Conservation (phyloP, 2,329 filamentous ascomycete species). For the Neofusicoccum parvum region DNA sequence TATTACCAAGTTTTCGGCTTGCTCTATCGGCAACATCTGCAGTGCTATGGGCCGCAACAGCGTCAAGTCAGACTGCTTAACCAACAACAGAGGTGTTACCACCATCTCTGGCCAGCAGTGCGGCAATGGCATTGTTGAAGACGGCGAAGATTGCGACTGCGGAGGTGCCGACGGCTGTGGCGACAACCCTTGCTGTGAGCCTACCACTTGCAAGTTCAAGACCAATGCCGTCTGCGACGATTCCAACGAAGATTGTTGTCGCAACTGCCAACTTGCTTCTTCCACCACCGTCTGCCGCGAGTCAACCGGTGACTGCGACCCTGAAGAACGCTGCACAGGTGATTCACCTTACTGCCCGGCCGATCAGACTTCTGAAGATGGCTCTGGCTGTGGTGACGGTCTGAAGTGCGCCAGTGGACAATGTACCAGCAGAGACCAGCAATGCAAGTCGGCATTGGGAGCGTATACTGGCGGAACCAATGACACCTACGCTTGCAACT, state of each 20-base stretch:
- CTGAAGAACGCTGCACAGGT: slow-evolving; percentile 80
- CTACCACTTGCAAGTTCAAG: slow-evolving; percentile 84
- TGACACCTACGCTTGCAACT: slow-evolving; percentile 76
- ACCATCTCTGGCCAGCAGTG: slow-evolving; percentile 84
- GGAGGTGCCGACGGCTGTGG: slow-evolving; percentile 74
- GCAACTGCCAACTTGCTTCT: slow-evolving; percentile 67
- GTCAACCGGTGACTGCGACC: slow-evolving; percentile 81
- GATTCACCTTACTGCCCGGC: slow-evolving; percentile 70
- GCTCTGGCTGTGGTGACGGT: slow-evolving; percentile 68
- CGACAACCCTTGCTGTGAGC: slow-evolving; percentile 79
- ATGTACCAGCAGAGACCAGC: slow-evolving; percentile 87
- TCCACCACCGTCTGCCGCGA: slow-evolving; percentile 75
- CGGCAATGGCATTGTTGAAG: slow-evolving; percentile 95
- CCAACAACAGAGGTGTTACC: slow-evolving; percentile 80
- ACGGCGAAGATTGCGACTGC: slow-evolving; percentile 94
- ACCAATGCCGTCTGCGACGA: slow-evolving; percentile 76
- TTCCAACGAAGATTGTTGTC: slow-evolving; percentile 83
- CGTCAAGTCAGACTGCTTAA: slow-evolving; percentile 75
- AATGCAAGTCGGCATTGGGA: slow-evolving; percentile 85
- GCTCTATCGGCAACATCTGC: slow-evolving; percentile 92
- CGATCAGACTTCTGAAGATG: slow-evolving; percentile 72
- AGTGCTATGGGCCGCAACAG: slow-evolving; percentile 76
- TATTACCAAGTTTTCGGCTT: slow-evolving; percentile 81
- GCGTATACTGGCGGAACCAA: slow-evolving; percentile 64
- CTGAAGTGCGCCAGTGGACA: slow-evolving; percentile 87